Evolutionary conservation across 306 rosid genomes (phyloP), one percentile per base, ranked within the genome.

Genomic region (Hippophae rhamnoides): DNA sequence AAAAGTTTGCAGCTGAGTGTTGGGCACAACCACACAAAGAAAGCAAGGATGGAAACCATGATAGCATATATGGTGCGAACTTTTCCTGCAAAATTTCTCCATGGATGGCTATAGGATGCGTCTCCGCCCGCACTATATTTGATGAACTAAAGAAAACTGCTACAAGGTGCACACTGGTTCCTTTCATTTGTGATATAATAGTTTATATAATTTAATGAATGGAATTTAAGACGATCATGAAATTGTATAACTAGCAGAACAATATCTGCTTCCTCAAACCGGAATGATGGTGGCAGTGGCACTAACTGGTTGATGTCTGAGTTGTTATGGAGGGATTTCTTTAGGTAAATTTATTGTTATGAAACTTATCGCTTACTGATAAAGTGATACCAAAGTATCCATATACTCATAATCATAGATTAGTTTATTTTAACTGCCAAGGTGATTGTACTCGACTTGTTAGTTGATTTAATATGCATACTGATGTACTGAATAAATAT

Each of bases 11-110:
- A 8, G 90, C 89, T 53, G 99, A 86, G 73, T 80, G 85, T 74
- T 82, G 74, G 64, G 90, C 86, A 26, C 97, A 86, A 51, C 94
- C 90, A 10, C 79, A 68, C 50, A 92, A 85, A 63, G 78, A 80
- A 14, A 45, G 62, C 60, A 86, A 75, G 59, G 75, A 77, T 56
- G 94, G 93, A 8, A 68, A 69, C 50, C 89, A 64, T 48, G 67
- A 75, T 49, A 82, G 89, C 76, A 80, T 93, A 60, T 84, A 80
- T 59, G 97, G 97, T 62, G 99, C 99, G 60, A 93, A 83, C 68
- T 88, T 93, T 69, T 93, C 96, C 2, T 82, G 96, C 94, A 93
- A 93, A 76, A 84, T 93, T 64, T 93, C 99, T 61, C 97, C 99
- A 14, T 93, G 99, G 99, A 67, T 93, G 69, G 78, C 97, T 55